Evolutionary conservation across 2,329 filamentous ascomycete genomes (phyloP), one percentile per base, ranked within the genome.

Genomic region (Truncatella angustata): DNA sequence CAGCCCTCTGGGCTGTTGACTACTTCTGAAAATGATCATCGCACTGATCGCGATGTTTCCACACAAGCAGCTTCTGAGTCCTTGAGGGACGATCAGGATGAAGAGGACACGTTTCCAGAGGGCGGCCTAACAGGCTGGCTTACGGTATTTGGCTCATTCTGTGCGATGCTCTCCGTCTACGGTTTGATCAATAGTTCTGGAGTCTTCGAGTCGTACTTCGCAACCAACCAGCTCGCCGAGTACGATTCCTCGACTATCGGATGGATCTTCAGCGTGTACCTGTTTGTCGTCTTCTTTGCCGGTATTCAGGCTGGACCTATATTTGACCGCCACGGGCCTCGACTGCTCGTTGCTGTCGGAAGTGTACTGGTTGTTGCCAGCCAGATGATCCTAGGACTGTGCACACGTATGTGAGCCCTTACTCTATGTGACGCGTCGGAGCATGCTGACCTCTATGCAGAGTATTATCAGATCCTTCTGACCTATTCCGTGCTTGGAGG

Each of bases 241-340:
- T 86, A 91, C 66, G 80, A 73, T 50, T 78, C 86, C 10, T 85
- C 85, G 4, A 77, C 81, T 48, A 85, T 91, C 45, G 88, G 88
- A n/a, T 96, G 91, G 91, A 90, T 96, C 57, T 92, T 93, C 61
- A 86, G 86, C 60, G 72, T 94, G 48, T 93, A 91, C 64, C 77
- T 90, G 26, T 95, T 94, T 63, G 73, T 93, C 43, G 82, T 88
- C 42, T 93, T 94, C 67, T 90, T 93, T 63, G 84, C 88, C 34
- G 90, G 90, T 23, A 81, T 95, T 9, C 88, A 93, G 62, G 85
- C 92, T 46, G 91, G 91, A 0, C 50, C 50, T 16, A 26, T 48
- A 4, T 43, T 43, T 21, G 44, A 53, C 5, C 44, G 35, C 24
- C 45, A 53, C 42, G 51, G 36, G 28, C 20, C 42, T 10, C 49